Percentiles rank a stretch among this genome's conserved stretches.
These are phyloP conservation scores for Trichoderma pleuroti DNA, from an alignment of 2,329 filamentous ascomycete species.

Conservation along the genomic window DNA sequence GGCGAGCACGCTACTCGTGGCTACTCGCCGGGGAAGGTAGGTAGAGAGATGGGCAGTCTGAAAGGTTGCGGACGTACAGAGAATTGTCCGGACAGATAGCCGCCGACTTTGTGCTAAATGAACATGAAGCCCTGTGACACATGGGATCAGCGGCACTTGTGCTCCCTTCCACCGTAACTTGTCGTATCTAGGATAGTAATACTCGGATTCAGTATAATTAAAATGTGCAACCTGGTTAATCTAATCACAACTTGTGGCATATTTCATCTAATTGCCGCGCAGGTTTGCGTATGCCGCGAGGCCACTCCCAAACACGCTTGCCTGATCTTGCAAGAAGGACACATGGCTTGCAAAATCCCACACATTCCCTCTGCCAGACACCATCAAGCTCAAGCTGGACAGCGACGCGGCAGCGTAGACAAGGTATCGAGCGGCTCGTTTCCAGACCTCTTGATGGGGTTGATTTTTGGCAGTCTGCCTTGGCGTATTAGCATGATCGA, in stretches of 20 bases:
- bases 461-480: not conserved
- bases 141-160: not conserved
- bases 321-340: not conserved
- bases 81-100: not conserved
- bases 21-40: not conserved
- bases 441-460: not conserved
- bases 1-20: not conserved
- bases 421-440: not conserved
- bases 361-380: not conserved
- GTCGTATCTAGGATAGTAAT: not conserved
- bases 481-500: not conserved
- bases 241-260: not conserved
- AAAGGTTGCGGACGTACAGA: not conserved
- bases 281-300: not conserved
- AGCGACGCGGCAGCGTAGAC: conserved; percentile 9
- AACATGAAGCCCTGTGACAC: not conserved
- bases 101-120: not conserved
- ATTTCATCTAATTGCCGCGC: not conserved
- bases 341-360: not conserved
- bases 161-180: not conserved
- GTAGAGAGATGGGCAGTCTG: not conserved
- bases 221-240: not conserved
- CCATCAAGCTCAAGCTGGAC: not conserved
- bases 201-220: not conserved
- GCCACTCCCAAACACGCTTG: not conserved